These are phyloP conservation scores for Cercospora janseana DNA, from an alignment of 2,329 filamentous ascomycete species.

Conservation along the genomic window DNA sequence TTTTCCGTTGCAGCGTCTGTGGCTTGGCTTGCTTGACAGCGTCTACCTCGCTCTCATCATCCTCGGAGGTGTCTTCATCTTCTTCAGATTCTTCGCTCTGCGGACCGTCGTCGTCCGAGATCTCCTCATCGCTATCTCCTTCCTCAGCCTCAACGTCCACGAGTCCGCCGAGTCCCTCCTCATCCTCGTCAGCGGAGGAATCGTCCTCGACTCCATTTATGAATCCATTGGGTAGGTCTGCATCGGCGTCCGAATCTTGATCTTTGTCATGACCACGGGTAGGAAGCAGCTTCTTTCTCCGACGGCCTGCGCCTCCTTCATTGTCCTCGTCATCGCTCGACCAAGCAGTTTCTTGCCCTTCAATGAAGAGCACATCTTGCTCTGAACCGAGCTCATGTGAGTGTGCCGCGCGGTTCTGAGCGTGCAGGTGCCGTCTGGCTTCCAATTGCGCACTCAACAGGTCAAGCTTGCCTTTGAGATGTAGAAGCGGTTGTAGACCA, in stretches of 20 bases:
- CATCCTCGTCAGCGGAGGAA: conserved; percentile 23
- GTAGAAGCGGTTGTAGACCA: conserved; percentile 75
- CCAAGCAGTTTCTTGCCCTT: conserved; percentile 67
- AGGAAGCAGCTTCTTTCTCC: conserved; percentile 6
- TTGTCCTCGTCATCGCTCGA: conserved; percentile 50
- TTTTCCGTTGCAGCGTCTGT: conserved; percentile 24
- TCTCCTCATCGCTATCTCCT: conserved; percentile 41
- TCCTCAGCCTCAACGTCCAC: conserved; percentile 55
- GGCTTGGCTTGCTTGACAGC: conserved; percentile 23
- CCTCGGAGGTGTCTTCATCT: conserved; percentile 49
- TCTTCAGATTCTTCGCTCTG: conserved; percentile 24
- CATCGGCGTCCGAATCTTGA: conserved; percentile 19
- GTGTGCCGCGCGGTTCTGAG: conserved; percentile 46
- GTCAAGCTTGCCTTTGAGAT: conserved; percentile 92
- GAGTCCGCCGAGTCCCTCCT: conserved; percentile 40
- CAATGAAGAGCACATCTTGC: conserved; percentile 79
- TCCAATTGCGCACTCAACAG: conserved; percentile 89
- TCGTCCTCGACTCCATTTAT: conserved; percentile 23
- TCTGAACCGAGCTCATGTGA: conserved; percentile 64
- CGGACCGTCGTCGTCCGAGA: conserved; percentile 17
- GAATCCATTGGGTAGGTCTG: conserved; percentile 19
- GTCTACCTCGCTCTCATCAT: conserved; percentile 36
- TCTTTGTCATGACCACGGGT: conserved; percentile 19
- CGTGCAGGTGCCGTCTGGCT: conserved; percentile 68
- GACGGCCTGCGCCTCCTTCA: conserved; percentile 47